Base-by-base conservation (phyloP, 805 yeast species). In the Candida odintsovae region DNA sequence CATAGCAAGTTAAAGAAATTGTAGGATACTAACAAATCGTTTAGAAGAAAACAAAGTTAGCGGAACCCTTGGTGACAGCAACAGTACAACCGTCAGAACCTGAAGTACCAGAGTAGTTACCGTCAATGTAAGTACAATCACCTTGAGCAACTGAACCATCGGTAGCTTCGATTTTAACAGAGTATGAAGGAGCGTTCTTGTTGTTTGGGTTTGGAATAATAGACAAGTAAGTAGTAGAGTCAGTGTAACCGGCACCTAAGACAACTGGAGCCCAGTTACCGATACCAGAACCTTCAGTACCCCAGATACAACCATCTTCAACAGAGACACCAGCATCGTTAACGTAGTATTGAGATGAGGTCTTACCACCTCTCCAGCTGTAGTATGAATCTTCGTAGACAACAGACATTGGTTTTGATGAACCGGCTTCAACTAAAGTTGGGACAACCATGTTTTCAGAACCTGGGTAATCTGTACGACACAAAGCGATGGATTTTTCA, bases 391-490 rank as follows among this genome's bases (percentile, higher is more conserved):
- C 83, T 65, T 81, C 78, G 68, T 89, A 77, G 53, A 90, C 97
- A 56, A 85, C 95, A 45, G 96, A 76, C 57, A 90, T 72, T 48
- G 85, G 83, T 61, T 75, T 67, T 35, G 76, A 57, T 35, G 72
- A 59, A 59, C 96, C 96, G 49, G 84, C 86, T 29, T 65, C 67
- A 44, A 90, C 85, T 52, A 79, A 73, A 50, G 98, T 90, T 67
- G 99, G 98, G 52, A 92, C 77, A 56, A 83, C 95, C 98, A 92
- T 94, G 79, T 90, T 90, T 76, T 92, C 99, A 54, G 97, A 84
- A 73, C 99, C 99, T 64, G 99, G 99, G 80, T 92, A 92, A 69
- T 92, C 99, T 52, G 99, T 92, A 76, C 97, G 86, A 78, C 99
- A 94, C 62, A 94, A 71, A 50, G 98, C 92, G 59, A 92, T 90